Percentiles rank a stretch among this genome's conserved stretches.
These are phyloP conservation scores for Ormosia semicastrata DNA, from an alignment of 306 rosid genomes.

Conservation along the genomic window DNA sequence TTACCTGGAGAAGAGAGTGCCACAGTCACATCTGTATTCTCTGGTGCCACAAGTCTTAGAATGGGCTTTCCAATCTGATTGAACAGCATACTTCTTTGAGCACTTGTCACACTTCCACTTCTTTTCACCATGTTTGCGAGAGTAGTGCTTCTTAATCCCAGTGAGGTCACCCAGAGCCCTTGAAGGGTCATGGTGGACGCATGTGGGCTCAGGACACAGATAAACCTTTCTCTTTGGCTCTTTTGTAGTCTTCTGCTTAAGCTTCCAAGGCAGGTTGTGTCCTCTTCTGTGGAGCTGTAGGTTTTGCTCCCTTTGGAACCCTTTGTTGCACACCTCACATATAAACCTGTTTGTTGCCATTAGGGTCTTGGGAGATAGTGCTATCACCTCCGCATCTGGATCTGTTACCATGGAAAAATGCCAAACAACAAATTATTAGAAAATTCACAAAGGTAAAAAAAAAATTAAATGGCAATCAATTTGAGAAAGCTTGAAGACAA, in stretches of 20 bases:
- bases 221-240: constrained; percentile 90
- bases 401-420: constrained; percentile 60
- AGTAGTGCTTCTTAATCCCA: constrained; percentile 81
- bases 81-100: constrained; percentile 82
- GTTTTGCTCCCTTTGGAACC: constrained; percentile 94
- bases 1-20: constrained; percentile 90
- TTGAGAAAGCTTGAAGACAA: constrained; percentile 26
- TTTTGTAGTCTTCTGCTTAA: constrained; percentile 83
- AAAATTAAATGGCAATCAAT: not conserved
- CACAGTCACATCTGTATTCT: constrained; percentile 82
- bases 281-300: constrained; percentile 99
- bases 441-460: not conserved
- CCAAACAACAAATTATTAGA: constrained; percentile 50
- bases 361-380: constrained; percentile 95
- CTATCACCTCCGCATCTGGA: constrained; percentile 97
- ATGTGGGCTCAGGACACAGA: constrained; percentile 91
- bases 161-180: constrained; percentile 93
- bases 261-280: constrained; percentile 96
- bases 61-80: constrained; percentile 91
- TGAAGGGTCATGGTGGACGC: constrained; percentile 94
- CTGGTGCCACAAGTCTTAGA: constrained; percentile 83
- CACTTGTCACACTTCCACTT: constrained; percentile 94
- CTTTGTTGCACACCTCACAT: constrained; percentile 97
- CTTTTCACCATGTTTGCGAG: constrained; percentile 84
- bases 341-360: constrained; percentile 99